These are phyloP conservation scores for Neonectria faginata DNA, from an alignment of 2,329 filamentous ascomycete species.

Conservation along the genomic window DNA sequence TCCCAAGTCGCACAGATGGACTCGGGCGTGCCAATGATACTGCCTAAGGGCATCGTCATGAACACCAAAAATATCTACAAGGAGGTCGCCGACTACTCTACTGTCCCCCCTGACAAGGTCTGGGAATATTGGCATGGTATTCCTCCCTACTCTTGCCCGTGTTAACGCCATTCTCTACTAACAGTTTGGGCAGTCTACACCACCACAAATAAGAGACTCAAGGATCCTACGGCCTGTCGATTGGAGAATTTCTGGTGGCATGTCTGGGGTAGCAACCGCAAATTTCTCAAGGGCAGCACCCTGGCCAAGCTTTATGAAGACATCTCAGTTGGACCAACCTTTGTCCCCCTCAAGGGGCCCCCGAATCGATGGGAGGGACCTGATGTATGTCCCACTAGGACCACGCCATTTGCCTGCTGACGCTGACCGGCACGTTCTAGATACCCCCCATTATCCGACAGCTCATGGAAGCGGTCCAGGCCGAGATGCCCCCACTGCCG, in stretches of 20 bases:
- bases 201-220: slow-evolving; percentile 67
- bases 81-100: slow-evolving; percentile 64
- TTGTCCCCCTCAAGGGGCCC: slow-evolving; percentile 66
- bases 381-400: slow-evolving; percentile 53
- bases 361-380: slow-evolving; percentile 65
- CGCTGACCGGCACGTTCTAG: slow-evolving; percentile 39
- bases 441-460: slow-evolving; percentile 46
- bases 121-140: slow-evolving; percentile 69
- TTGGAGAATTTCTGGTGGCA: slow-evolving; percentile 76
- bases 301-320: slow-evolving; percentile 68
- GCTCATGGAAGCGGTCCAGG: slow-evolving; percentile 43
- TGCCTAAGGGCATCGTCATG: slow-evolving; percentile 69
- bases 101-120: slow-evolving; percentile 65
- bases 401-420: slow-evolving; percentile 4
- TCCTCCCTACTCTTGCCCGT: slow-evolving; percentile 20
- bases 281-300: slow-evolving; percentile 63
- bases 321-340: slow-evolving; percentile 68
- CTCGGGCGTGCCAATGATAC: slow-evolving; percentile 55
- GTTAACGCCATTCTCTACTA: slow-evolving; percentile 27
- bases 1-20: slow-evolving; percentile 46
- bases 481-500: slow-evolving; percentile 29
- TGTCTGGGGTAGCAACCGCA: slow-evolving; percentile 70
- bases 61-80: slow-evolving; percentile 65
- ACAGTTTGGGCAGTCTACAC: slow-evolving; percentile 64
- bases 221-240: slow-evolving; percentile 71